phyloP scores from a whole-genome alignment of 352 stramenopile species.

The Phytophthora tentaculata region DNA sequence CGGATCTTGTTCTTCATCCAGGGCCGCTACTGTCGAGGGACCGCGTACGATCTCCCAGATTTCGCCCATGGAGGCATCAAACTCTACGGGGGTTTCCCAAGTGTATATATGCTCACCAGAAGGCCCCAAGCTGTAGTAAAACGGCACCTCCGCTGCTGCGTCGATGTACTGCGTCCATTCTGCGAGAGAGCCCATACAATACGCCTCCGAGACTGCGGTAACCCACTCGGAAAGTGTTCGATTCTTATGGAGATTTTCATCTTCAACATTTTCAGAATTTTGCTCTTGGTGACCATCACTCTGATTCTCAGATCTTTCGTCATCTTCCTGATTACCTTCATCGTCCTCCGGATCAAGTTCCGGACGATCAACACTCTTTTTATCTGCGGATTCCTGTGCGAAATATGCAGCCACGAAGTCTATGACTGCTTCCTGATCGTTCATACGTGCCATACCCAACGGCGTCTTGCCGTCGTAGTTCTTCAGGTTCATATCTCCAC shows the following conservation, averaged over 20 bases:
- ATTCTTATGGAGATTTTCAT: slow-evolving; percentile 21
- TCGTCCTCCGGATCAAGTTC: slow-evolving; percentile 11
- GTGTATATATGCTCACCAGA: slow-evolving; percentile 34
- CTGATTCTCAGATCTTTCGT: slow-evolving; percentile 10
- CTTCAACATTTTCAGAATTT: slow-evolving; percentile 14
- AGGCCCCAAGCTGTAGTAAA: slow-evolving; percentile 42
- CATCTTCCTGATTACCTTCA: slow-evolving; percentile 18
- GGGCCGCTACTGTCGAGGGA: slow-evolving; percentile 12
- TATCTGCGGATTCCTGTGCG: slow-evolving; percentile 45
- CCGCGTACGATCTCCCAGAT: slow-evolving; percentile 66
- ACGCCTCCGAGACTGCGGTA: slow-evolving; percentile 40
- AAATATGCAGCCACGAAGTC: slow-evolving; percentile 71
- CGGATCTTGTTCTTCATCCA: slow-evolving; percentile 9
- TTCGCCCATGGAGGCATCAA: slow-evolving; percentile 64
- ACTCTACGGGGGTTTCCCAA: slow-evolving; percentile 76
- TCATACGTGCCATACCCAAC: slow-evolving; percentile 78
- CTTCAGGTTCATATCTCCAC: slow-evolving; percentile 83
- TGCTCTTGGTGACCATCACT: not conserved
- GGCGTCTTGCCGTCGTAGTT: slow-evolving; percentile 86
- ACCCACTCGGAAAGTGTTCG: slow-evolving; percentile 56
- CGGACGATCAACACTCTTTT: slow-evolving; percentile 13
- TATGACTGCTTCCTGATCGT: slow-evolving; percentile 57
- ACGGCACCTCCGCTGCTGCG: slow-evolving; percentile 50
- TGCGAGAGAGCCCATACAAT: slow-evolving; percentile 62
- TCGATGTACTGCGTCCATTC: slow-evolving; percentile 86